These are phyloP conservation scores for Lachnum nothofagi DNA, from an alignment of 2,329 filamentous ascomycete species.

Conservation along the genomic window DNA sequence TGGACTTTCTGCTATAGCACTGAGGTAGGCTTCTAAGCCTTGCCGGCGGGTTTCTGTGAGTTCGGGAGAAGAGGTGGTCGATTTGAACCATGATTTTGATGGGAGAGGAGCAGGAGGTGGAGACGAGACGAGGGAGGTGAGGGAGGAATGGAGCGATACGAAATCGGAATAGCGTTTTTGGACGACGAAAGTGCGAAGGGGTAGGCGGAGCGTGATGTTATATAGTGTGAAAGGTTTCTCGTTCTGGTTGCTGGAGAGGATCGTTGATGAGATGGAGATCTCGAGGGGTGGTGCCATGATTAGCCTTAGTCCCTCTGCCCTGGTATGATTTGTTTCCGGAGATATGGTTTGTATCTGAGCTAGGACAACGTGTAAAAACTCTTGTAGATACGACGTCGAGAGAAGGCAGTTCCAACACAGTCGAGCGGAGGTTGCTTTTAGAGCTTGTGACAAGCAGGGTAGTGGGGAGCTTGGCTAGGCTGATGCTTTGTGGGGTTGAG, in stretches of 20 bases:
- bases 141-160: conserved; percentile 55
- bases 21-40: conserved; percentile 66
- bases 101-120: conserved; percentile 66
- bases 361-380: too few relatives aligned
- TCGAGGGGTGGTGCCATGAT: conserved; percentile 60
- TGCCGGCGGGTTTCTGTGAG: conserved; percentile 66
- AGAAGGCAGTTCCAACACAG: too few relatives aligned
- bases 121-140: conserved; percentile 55
- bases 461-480: not conserved
- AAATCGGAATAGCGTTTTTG: conserved; percentile 84
- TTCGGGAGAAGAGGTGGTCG: conserved; percentile 63
- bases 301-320: not conserved
- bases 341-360: not conserved
- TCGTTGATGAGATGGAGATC: conserved; percentile 64
- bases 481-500: conserved; percentile 4
- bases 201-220: conserved; percentile 71
- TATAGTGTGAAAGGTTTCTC: conserved; percentile 66
- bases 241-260: conserved; percentile 45
- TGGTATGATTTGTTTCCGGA: not conserved
- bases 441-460: conserved; percentile 12
- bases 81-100: conserved; percentile 70
- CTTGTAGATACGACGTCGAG: too few relatives aligned
- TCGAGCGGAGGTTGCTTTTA: conserved; percentile 7
- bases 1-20: conserved; percentile 65
- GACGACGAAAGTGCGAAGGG: conserved; percentile 68